These are phyloP conservation scores for Diaporthe citriasiana DNA, from an alignment of 2,329 filamentous ascomycete genomes.

Conservation along the genomic window DNA sequence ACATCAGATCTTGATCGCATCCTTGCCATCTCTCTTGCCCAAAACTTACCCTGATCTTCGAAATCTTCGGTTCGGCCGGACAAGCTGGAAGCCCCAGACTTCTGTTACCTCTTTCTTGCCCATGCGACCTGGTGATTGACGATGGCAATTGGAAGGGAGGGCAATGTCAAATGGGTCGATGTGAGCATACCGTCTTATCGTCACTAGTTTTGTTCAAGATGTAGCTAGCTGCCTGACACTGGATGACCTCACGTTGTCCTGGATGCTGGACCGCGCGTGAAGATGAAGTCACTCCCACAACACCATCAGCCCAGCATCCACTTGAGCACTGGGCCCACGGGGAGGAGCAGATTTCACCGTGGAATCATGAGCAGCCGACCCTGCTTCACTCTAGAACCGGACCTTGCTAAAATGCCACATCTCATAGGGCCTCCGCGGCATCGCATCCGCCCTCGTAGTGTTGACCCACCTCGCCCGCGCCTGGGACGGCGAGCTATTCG, in stretches of 20 bases:
- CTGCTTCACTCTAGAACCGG: neutral
- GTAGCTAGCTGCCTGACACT: no score
- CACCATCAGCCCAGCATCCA: slow-evolving; percentile 16
- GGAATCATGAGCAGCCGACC: neutral
- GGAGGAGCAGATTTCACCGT: neutral
- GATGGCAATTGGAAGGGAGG: slow-evolving; percentile 60
- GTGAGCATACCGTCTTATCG: slow-evolving; percentile 56
- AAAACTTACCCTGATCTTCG: neutral
- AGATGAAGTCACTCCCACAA: neutral
- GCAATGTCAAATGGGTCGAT: slow-evolving; percentile 73
- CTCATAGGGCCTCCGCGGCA: slow-evolving; percentile 66
- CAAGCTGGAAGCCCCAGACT: neutral
- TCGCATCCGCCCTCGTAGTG: slow-evolving; percentile 69
- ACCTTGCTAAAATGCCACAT: neutral
- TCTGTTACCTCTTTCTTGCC: neutral
- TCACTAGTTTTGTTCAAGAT: neutral
- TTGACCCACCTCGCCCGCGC: slow-evolving; percentile 66
- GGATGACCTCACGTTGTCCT: neutral
- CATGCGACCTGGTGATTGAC: slow-evolving; percentile 18
- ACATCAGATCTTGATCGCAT: neutral
- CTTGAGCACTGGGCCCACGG: neutral
- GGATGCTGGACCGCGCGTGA: neutral
- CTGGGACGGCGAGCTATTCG: slow-evolving; percentile 65
- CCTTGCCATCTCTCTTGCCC: neutral
- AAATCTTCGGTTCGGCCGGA: neutral